Percentiles rank a stretch among this genome's conserved stretches.
phyloP scores from a whole-genome alignment of 2,329 filamentous ascomycete species.

The Albophoma yamanashiensis region DNA sequence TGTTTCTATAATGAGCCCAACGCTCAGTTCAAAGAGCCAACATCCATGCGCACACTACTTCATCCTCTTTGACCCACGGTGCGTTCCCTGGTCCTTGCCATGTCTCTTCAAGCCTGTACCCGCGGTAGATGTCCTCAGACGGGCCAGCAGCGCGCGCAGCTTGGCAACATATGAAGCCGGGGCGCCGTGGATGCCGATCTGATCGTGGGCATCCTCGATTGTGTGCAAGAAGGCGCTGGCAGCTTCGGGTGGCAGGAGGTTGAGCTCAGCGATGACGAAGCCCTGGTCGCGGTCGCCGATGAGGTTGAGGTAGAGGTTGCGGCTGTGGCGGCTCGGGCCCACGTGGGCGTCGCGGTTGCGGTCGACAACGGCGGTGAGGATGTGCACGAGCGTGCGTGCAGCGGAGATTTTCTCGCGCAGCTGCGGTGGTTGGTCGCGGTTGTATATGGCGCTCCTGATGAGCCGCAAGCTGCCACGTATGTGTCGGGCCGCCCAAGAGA shows the following conservation, averaged over 20 bases:
- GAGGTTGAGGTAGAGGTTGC: slow-evolving; percentile 37
- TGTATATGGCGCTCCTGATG: slow-evolving; percentile 30
- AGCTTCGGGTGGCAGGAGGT: slow-evolving; percentile 27
- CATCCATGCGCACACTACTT: slow-evolving; percentile 13
- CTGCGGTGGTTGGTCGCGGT: slow-evolving; percentile 24
- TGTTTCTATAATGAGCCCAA: not conserved
- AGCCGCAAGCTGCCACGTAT: slow-evolving; percentile 30
- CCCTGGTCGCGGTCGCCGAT: slow-evolving; percentile 31
- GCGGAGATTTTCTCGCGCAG: slow-evolving; percentile 30
- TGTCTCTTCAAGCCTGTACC: slow-evolving; percentile 20
- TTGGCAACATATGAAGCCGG: slow-evolving; percentile 23
- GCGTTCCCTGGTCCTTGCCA: slow-evolving; percentile 11
- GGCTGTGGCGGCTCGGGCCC: slow-evolving; percentile 16
- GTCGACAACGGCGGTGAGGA: slow-evolving; percentile 32
- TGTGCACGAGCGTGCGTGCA: slow-evolving; percentile 34
- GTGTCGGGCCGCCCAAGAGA: slow-evolving; percentile 39
- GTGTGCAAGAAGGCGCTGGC: slow-evolving; percentile 30
- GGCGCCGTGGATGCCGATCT: slow-evolving; percentile 21
- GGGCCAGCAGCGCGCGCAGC: slow-evolving; percentile 19
- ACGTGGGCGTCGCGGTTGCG: slow-evolving; percentile 26
- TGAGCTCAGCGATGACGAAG: slow-evolving; percentile 35
- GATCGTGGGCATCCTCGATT: slow-evolving; percentile 22
- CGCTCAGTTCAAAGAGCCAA: not conserved
- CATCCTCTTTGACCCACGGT: slow-evolving; percentile 21
- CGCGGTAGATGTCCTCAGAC: slow-evolving; percentile 16